These are phyloP conservation scores for Gaultheria prostrata DNA, from an alignment of 148 eudicot genomes.

Conservation along the genomic window DNA sequence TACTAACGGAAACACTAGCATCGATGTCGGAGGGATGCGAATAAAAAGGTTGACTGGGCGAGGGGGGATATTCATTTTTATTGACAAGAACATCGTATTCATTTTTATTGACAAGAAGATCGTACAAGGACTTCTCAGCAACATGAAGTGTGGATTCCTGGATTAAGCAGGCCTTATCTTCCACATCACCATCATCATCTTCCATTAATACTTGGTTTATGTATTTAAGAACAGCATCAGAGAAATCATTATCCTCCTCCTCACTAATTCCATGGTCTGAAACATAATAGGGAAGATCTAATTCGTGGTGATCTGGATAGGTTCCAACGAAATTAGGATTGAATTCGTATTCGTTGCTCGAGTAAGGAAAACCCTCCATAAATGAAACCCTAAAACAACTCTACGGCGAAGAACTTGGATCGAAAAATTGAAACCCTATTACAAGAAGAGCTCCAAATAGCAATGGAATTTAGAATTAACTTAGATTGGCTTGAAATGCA, in stretches of 20 bases:
- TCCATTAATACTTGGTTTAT: slow-evolving; percentile 17
- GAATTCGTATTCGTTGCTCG: neutral
- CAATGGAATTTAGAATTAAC: neutral
- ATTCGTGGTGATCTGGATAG: neutral
- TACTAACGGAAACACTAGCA: neutral
- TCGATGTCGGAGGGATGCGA: neutral
- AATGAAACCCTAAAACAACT: neutral
- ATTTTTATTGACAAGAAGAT: neutral
- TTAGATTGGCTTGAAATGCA: neutral
- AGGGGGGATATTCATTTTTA: neutral
- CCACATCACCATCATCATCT: neutral
- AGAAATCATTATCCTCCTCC: neutral
- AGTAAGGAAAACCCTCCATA: neutral
- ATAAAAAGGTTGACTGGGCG: neutral
- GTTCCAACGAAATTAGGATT: neutral
- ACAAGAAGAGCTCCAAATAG: neutral
- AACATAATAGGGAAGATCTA: neutral
- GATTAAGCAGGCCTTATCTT: neutral
- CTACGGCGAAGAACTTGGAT: neutral
- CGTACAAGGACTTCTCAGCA: slow-evolving; percentile 9
- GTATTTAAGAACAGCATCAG: neutral
- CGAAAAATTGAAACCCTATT: neutral
- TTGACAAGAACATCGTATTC: neutral
- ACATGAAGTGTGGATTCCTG: slow-evolving; percentile 4
- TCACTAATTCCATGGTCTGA: neutral